Evolutionary conservation across 2,329 filamentous ascomycete species (phyloP), one percentile per base, ranked within the genome.

Genomic region (Aspergillus floridensis): DNA sequence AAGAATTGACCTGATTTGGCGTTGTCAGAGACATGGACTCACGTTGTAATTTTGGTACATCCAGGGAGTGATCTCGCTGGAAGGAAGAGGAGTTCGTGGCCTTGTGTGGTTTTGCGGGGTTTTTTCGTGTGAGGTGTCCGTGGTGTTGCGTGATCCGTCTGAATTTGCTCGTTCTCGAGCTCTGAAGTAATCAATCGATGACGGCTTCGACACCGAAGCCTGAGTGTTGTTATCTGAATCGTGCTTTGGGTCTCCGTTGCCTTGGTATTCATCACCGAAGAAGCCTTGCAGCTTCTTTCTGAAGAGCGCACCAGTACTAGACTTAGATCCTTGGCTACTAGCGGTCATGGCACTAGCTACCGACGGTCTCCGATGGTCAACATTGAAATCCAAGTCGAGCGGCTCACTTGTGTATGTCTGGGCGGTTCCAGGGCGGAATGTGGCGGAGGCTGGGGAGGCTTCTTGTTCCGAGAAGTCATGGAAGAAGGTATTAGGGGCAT

Each of bases 51-150:
- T 91, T 76, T 98, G 95, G 73, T 95, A 98, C 63, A 96, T 84
- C 83, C 96, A 99, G n/a, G 95, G 95, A 44, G 96, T 95, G 59
- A 99, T 92, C 76, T 98, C 93, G 70, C 91, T 95, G 12, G 91
- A 91, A 47, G 91, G 91, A 54, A 92, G 82, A 12, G 93, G 92
- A n/a, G 91, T 96, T 67, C 89, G 85, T 51, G 93, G 91, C 66
- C 91, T 84, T 29, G 90, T 92, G 32, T 86, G 86, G 55, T 85
- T 84, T 46, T 92, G 92, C 56, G 93, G 96, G 49, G 82, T 83
- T 56, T 78, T 74, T 58, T 81, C 80, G 56, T 76, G 72, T 48
- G 68, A 61, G 8, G 70, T 65, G 29, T 77, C 77, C 47, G 79
- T 70, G 53, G 76, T 76, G 60, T 77, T 88, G 61, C 88, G 82